phyloP scores from a whole-genome alignment of 2,329 filamentous ascomycete species.

The Leptodontidium sp. region DNA sequence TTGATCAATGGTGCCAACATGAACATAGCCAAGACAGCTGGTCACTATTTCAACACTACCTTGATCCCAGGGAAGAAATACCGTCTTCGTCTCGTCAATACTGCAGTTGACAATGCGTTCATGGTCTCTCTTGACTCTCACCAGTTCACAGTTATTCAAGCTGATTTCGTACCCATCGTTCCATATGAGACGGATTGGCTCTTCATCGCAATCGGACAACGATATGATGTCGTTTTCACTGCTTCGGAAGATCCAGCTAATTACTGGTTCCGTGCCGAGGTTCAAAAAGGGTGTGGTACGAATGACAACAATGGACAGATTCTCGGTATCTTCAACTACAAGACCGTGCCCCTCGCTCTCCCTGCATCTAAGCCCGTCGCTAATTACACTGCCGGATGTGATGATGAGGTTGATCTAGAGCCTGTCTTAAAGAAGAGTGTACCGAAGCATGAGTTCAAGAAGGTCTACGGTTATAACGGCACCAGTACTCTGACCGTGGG shows the following conservation, averaged over 20 bases:
- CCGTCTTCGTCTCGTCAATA: conserved; percentile 56
- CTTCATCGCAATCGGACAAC: conserved; percentile 65
- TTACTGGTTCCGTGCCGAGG: conserved; percentile 56
- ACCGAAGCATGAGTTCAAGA: conserved; percentile 12
- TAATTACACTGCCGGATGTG: conserved; percentile 3
- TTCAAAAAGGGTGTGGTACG: conserved; percentile 25
- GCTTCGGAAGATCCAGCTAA: conserved; percentile 53
- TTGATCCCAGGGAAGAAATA: conserved; percentile 51
- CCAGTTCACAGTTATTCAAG: conserved; percentile 66
- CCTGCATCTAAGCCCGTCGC: conserved; percentile 14
- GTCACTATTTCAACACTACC: conserved; percentile 45
- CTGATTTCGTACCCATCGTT: conserved; percentile 66
- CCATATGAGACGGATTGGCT: conserved; percentile 68
- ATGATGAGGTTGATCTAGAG: conserved; percentile 25
- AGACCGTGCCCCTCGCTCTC: conserved; percentile 15
- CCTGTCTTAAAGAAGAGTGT: conserved; percentile 26
- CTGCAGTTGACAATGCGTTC: conserved; percentile 52
- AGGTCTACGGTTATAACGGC: conserved; percentile 7
- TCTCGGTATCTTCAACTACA: conserved; percentile 32
- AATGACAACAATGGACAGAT: conserved; percentile 34
- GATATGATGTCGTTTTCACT: conserved; percentile 53
- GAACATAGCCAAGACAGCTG: conserved; percentile 23
- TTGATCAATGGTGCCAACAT: conserved; percentile 37
- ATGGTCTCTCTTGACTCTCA: conserved; percentile 61
- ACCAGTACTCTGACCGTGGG: conserved; percentile 14